Conservation (phyloP, 2,329 filamentous ascomycete genomes). For the Fusarium brachygibbosum region DNA sequence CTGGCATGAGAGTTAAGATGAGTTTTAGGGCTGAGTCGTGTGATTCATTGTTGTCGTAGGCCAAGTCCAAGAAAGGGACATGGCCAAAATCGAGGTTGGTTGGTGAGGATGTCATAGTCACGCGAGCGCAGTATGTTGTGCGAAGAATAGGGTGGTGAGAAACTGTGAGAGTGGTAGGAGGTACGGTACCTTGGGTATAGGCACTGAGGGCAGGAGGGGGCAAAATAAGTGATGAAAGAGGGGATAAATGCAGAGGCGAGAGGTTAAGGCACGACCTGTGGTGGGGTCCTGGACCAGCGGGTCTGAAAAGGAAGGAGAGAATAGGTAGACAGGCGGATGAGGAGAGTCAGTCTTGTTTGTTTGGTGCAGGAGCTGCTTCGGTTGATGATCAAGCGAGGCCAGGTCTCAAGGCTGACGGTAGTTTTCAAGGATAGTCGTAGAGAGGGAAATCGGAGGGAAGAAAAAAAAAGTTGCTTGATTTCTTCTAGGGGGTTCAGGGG, state of each 20-base stretch:
- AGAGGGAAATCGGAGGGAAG: background rate
- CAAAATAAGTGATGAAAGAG: constrained; percentile 20
- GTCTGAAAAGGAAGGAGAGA: constrained; percentile 18
- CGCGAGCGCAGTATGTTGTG: constrained; percentile 27
- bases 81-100: constrained; percentile 56
- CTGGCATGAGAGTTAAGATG: constrained; percentile 82
- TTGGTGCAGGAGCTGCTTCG: constrained; percentile 1
- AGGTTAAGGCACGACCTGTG: constrained; percentile 8
- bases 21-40: constrained; percentile 83
- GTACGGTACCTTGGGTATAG: constrained; percentile 3
- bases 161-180: background rate
- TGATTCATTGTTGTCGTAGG: constrained; percentile 82
- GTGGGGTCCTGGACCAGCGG: constrained; percentile 19
- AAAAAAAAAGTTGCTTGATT: constrained; percentile 21
- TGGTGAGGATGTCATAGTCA: constrained; percentile 54
- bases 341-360: background rate
- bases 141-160: constrained; percentile 26
- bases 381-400: constrained; percentile 16
- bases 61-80: constrained; percentile 77
- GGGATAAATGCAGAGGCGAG: constrained; percentile 16
- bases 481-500: constrained; percentile 42
- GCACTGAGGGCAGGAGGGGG: constrained; percentile 4
- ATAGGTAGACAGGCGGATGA: background rate
- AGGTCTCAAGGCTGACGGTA: constrained; percentile 9
- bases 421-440: background rate